Evolutionary conservation across 129 eudicot species (phyloP), one percentile per base, ranked within the genome.

Genomic region (Tagetes patula): DNA sequence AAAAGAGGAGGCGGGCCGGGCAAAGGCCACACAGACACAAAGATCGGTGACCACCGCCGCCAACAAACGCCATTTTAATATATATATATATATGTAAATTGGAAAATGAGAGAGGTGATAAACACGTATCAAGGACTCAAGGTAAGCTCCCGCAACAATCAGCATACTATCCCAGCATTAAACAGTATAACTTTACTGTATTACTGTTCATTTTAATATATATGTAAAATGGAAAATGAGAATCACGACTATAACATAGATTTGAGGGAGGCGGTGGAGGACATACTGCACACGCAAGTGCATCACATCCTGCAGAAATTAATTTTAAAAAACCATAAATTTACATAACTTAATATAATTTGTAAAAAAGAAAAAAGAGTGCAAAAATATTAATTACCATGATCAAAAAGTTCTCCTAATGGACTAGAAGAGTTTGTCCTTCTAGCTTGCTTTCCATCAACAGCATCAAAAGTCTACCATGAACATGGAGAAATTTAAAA

Each of bases 361-460:
- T 46, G 27, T 39, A 48, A 38, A 47, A 8, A 37, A 1, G 13
- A 56, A 14, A 33, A 30, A 59, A 59, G 13, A 49, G n/a, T 69
- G 73, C 11, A 11, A 5, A 65, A 62, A 5, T 67, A 62, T 20
- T 45, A 60, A 55, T 83, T 53, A 94, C 99, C 97, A 80, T 90
- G 97, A 69, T 95, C 99, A 82, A 95, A 95, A 74, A 95, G 99
- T 85, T 95, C 99, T 75, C 99, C 99, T 73, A 95, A 47, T 77
- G 99, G 99, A 86, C 99, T 90, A 63, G 97, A 90, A 20, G 99
- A 95, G 81, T 88, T 90, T 69, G 99, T 95, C 64, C 99, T 84
- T 85, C 99, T 86, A 83, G 99, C 99, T 86, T 95, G 99, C 79
- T 95, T 95, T 56, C 99, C 99, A 82, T 95, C 99, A 71, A 95